Percentiles rank a stretch among this genome's conserved stretches.
Conservation (phyloP, 2,329 filamentous ascomycete genomes). For the Zasmidium citrigriseum region DNA sequence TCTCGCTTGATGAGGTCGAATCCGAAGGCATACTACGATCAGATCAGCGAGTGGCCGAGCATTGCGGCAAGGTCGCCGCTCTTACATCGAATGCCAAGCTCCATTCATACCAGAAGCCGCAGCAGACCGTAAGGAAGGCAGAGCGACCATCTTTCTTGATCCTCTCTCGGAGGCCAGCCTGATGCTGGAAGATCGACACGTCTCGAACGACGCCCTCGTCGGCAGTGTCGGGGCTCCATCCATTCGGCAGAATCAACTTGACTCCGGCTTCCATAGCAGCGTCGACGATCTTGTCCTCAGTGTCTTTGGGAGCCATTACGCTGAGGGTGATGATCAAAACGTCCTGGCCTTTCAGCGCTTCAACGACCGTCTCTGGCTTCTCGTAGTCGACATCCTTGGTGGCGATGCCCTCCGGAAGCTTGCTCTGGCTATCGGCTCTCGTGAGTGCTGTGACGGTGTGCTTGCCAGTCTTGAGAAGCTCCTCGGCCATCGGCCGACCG, state of each 20-base stretch:
- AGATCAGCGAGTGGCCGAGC: not conserved
- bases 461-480: slow-evolving; percentile 47
- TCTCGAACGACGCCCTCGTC: slow-evolving; percentile 29
- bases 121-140: slow-evolving; percentile 29
- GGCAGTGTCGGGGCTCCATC: slow-evolving; percentile 33
- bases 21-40: slow-evolving; percentile 21
- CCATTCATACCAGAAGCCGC: slow-evolving; percentile 41
- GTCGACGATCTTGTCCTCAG: slow-evolving; percentile 33
- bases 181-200: slow-evolving; percentile 15
- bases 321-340: slow-evolving; percentile 43
- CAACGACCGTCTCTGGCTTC: slow-evolving; percentile 39
- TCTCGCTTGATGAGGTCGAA: slow-evolving; percentile 39
- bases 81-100: slow-evolving; percentile 33
- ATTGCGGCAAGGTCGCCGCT: slow-evolving; percentile 39
- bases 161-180: slow-evolving; percentile 18
- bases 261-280: slow-evolving; percentile 42
- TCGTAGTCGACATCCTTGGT: slow-evolving; percentile 51
- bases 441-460: slow-evolving; percentile 55
- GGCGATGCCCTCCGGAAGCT: slow-evolving; percentile 43
- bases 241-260: slow-evolving; percentile 43
- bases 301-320: slow-evolving; percentile 32
- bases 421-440: slow-evolving; percentile 45
- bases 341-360: slow-evolving; percentile 40
- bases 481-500: slow-evolving; percentile 40
- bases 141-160: slow-evolving; percentile 30